Evolutionary conservation across 1,139 yeast species (phyloP).

Genomic region (Blastobotrys aristatus): DNA sequence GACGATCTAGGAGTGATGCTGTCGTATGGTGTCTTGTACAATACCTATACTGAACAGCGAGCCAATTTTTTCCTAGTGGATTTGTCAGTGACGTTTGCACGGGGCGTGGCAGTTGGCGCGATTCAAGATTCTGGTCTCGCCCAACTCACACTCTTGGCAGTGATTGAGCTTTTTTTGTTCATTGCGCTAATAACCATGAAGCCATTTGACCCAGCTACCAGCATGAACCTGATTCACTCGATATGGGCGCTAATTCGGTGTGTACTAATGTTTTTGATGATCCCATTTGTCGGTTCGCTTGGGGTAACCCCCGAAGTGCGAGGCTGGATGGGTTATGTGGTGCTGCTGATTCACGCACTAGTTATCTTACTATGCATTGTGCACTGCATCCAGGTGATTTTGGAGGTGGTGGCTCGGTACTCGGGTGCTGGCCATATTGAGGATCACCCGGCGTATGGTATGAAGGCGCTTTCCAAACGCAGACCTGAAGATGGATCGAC

Average conservation of each 20-base stretch:
- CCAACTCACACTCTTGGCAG: constrained; percentile 32
- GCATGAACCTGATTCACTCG: constrained; percentile 29
- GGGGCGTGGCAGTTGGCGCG: constrained; percentile 35
- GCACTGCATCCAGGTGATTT: constrained; percentile 29
- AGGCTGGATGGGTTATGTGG: constrained; percentile 35
- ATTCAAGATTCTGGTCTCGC: constrained; percentile 36
- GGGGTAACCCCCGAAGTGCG: constrained; percentile 21
- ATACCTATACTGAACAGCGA: constrained; percentile 23
- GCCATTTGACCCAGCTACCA: constrained; percentile 32
- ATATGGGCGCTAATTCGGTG: constrained; percentile 27
- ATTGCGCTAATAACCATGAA: constrained; percentile 23
- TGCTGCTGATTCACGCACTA: constrained; percentile 32
- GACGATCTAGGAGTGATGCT: constrained; percentile 30
- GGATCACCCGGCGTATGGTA: constrained; percentile 13
- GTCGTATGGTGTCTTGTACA: constrained; percentile 33
- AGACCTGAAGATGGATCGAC: constrained; percentile 7
- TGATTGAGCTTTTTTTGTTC: constrained; percentile 28
- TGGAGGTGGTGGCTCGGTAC: constrained; percentile 30
- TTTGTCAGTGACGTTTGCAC: constrained; percentile 24
- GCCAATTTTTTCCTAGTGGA: constrained; percentile 25
- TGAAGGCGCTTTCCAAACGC: constrained; percentile 15
- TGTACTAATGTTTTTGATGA: constrained; percentile 26
- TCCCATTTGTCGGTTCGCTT: constrained; percentile 30
- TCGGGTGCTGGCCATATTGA: constrained; percentile 22
- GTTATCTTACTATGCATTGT: constrained; percentile 30